Evolutionary conservation across 257 asterid genomes (phyloP), one percentile per base, ranked within the genome.

Genomic region (Nicotiana sylvestris): DNA sequence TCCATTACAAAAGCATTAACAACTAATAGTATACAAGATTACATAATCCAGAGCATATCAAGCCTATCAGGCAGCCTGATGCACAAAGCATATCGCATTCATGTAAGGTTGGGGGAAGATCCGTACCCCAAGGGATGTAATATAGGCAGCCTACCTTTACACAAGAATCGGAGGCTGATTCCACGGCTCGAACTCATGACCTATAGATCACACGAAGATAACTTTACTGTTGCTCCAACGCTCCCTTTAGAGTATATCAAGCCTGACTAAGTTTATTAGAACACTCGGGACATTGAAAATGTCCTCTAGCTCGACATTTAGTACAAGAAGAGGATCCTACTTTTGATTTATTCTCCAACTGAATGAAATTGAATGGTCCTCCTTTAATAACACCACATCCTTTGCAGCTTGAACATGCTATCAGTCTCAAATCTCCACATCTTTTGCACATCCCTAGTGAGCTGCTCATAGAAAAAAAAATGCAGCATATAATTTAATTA

Each of bases 401-500:
- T 79, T 81, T 91, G 85, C 98, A 96, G 21, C 76, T 90, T 77
- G 92, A 80, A 87, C 99, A 96, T 6, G 98, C 91, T 83, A 96
- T 88, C 83, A 90, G 78, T 88, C 88, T 93, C 84, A 94, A 27
- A 83, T 93, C 98, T 17, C 98, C 99, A 62, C 99, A 96, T 87
- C 86, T 94, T 90, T 90, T 90, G 88, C 98, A 94, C 95, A 94
- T 93, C 9, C 96, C 94, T 61, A 94, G 64, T 18, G 98, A 94
- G 62, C 98, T 95, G 93, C 70, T 69, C 29, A 30, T 43, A 10
- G 9, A 51, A 61, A 27, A 29, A 27, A 8, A 8, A 58, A 18
- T 33, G 51, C 51, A 66, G 15, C 27, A 33, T 32, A 17, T 43
- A 9, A 43, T 43, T 8, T 43, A 43, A 7, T 39, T 39, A 39